Evolutionary conservation across 2,329 filamentous ascomycete genomes (phyloP).

Genomic region (Phialophora chinensis): DNA sequence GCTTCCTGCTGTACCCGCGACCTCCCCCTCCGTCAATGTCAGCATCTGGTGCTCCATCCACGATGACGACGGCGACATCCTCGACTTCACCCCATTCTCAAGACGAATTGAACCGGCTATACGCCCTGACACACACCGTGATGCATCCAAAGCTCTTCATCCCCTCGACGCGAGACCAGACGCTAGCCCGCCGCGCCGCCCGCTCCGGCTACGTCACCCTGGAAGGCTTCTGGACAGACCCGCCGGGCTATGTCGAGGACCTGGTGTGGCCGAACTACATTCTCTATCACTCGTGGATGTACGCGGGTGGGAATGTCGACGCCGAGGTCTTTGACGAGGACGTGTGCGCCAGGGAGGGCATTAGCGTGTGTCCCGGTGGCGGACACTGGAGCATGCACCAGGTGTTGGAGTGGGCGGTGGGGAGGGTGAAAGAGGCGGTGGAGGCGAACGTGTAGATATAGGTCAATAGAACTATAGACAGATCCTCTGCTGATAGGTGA

Average conservation of each 20-base stretch:
- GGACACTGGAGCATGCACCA: conserved; percentile 66
- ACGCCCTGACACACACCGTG: conserved; percentile 45
- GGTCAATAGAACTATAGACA: not conserved
- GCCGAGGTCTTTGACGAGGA: conserved; percentile 46
- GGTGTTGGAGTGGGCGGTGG: conserved; percentile 72
- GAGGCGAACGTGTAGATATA: conserved; percentile 30
- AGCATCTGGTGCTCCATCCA: not conserved
- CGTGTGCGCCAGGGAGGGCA: conserved; percentile 33
- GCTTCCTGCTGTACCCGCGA: conserved; percentile 79
- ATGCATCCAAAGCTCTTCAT: conserved; percentile 82
- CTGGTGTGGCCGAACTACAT: conserved; percentile 97
- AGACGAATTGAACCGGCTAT: conserved; percentile 15
- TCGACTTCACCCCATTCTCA: conserved; percentile 8
- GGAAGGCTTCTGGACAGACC: conserved; percentile 93
- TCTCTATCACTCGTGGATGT: conserved; percentile 76
- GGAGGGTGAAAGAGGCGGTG: conserved; percentile 59
- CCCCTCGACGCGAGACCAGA: conserved; percentile 65
- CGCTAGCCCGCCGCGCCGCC: conserved; percentile 50
- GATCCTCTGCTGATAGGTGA: not conserved
- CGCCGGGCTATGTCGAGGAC: conserved; percentile 89
- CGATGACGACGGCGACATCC: not conserved
- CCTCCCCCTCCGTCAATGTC: conserved; percentile 38
- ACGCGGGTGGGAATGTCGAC: conserved; percentile 45
- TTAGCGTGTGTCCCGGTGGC: conserved; percentile 48
- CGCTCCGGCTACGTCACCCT: conserved; percentile 56